These are phyloP conservation scores for Yamadazyma laniorum DNA, from an alignment of 805 yeast genomes.

Conservation along the genomic window DNA sequence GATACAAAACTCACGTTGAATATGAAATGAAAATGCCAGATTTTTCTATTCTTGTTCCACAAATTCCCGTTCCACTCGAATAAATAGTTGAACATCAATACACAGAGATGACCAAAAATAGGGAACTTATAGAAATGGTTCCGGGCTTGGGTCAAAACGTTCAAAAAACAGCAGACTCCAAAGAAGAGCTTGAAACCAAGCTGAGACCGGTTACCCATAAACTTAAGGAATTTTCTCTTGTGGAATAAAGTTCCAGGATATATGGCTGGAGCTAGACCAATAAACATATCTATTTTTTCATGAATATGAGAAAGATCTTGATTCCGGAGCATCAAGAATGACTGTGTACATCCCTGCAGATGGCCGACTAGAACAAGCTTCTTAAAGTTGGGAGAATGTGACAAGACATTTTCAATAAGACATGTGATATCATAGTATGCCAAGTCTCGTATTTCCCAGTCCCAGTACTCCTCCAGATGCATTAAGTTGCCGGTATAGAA, in stretches of 20 bases:
- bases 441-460: constrained; percentile 89
- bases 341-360: constrained; percentile 92
- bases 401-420: constrained; percentile 59
- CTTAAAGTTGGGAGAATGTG: constrained; percentile 35
- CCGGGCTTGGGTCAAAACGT: constrained; percentile 66
- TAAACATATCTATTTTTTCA: constrained; percentile 59
- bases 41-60: constrained; percentile 59
- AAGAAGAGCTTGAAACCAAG: constrained; percentile 50
- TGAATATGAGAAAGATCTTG: constrained; percentile 35
- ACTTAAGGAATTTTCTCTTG: constrained; percentile 56
- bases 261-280: constrained; percentile 88
- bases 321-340: constrained; percentile 63
- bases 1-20: constrained; percentile 86
- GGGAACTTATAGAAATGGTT: constrained; percentile 33
- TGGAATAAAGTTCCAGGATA: constrained; percentile 79
- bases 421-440: constrained; percentile 76
- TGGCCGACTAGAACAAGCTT: constrained; percentile 73
- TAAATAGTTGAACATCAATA: constrained; percentile 79
- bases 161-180: constrained; percentile 78
- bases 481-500: constrained; percentile 32
- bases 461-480: constrained; percentile 67
- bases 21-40: constrained; percentile 72
- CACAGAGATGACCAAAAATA: constrained; percentile 63
- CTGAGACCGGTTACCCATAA: constrained; percentile 54
- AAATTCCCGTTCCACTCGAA: constrained; percentile 83